These are phyloP conservation scores for Exutisphaerella laricina DNA, from an alignment of 2,329 filamentous ascomycete species.

Conservation along the genomic window DNA sequence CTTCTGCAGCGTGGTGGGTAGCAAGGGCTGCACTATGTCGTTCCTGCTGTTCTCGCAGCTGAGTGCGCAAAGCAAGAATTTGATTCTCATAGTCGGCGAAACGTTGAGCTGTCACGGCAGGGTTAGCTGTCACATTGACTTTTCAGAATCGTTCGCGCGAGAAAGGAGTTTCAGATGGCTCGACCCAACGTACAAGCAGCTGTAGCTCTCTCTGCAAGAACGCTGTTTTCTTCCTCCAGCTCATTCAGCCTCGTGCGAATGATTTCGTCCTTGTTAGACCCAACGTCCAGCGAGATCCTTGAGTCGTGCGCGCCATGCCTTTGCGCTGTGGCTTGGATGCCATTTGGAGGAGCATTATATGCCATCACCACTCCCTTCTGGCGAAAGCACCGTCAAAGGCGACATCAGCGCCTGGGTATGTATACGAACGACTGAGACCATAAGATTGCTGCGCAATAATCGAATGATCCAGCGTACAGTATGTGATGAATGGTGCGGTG, in stretches of 20 bases:
- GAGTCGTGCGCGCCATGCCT: slow-evolving; percentile 39
- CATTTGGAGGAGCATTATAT: slow-evolving; percentile 24
- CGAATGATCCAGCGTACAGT: too few relatives aligned
- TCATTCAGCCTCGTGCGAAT: slow-evolving; percentile 47
- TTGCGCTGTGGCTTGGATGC: slow-evolving; percentile 17
- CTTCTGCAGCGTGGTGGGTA: slow-evolving; percentile 3
- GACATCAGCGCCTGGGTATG: slow-evolving; percentile 16
- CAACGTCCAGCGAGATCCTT: slow-evolving; percentile 48
- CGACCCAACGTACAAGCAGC: slow-evolving; percentile 47
- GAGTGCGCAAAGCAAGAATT: slow-evolving; percentile 54
- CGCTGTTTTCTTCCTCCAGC: slow-evolving; percentile 63
- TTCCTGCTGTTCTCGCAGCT: slow-evolving; percentile 27
- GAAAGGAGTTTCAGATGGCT: not conserved
- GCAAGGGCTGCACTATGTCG: slow-evolving; percentile 20
- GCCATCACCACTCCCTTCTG: slow-evolving; percentile 19
- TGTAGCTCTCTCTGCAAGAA: slow-evolving; percentile 65
- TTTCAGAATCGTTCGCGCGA: not conserved
- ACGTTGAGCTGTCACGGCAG: slow-evolving; percentile 34
- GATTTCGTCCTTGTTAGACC: slow-evolving; percentile 31
- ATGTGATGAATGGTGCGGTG: too few relatives aligned
- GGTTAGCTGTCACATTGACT: not conserved
- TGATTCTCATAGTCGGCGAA: slow-evolving; percentile 77
- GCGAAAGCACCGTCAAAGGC: slow-evolving; percentile 2
- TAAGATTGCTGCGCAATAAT: too few relatives aligned
- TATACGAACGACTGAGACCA: too few relatives aligned